Percentiles rank a stretch among this genome's conserved stretches.
phyloP scores from a whole-genome alignment of 306 rosid genomes.

The Oemleria cerasiformis region DNA sequence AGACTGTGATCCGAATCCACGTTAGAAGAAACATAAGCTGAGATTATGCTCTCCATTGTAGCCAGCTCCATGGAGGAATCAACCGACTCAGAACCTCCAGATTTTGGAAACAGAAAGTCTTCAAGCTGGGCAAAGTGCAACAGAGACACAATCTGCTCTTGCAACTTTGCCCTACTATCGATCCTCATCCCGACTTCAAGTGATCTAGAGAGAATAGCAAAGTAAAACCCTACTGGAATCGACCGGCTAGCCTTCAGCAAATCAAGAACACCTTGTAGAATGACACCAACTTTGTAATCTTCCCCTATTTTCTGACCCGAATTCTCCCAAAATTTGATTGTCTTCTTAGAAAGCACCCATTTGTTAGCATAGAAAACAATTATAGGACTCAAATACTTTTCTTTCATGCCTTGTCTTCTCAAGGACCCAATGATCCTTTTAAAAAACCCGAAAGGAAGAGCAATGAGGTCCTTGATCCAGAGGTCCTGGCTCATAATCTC shows the following conservation, averaged over 20 bases:
- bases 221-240: slow-evolving; percentile 72
- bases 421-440: slow-evolving; percentile 65
- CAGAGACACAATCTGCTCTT: slow-evolving; percentile 52
- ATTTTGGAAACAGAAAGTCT: slow-evolving; percentile 52
- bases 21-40: slow-evolving; percentile 44
- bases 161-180: slow-evolving; percentile 44
- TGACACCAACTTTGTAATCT: slow-evolving; percentile 35
- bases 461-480: slow-evolving; percentile 86
- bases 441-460: slow-evolving; percentile 71
- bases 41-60: slow-evolving; percentile 68
- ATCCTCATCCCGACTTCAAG: slow-evolving; percentile 46
- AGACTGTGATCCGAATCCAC: slow-evolving; percentile 33
- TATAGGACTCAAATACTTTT: slow-evolving; percentile 68
- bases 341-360: slow-evolving; percentile 59
- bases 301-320: slow-evolving; percentile 36
- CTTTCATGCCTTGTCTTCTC: slow-evolving; percentile 92
- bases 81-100: slow-evolving; percentile 34
- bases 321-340: slow-evolving; percentile 45
- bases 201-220: slow-evolving; percentile 76
- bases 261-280: slow-evolving; percentile 71
- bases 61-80: slow-evolving; percentile 56
- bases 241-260: slow-evolving; percentile 63
- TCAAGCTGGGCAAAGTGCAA: slow-evolving; percentile 63
- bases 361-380: slow-evolving; percentile 77
- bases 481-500: slow-evolving; percentile 53